Evolutionary conservation across 805 yeast genomes (phyloP).

Genomic region (Hanseniaspora lindneri): DNA sequence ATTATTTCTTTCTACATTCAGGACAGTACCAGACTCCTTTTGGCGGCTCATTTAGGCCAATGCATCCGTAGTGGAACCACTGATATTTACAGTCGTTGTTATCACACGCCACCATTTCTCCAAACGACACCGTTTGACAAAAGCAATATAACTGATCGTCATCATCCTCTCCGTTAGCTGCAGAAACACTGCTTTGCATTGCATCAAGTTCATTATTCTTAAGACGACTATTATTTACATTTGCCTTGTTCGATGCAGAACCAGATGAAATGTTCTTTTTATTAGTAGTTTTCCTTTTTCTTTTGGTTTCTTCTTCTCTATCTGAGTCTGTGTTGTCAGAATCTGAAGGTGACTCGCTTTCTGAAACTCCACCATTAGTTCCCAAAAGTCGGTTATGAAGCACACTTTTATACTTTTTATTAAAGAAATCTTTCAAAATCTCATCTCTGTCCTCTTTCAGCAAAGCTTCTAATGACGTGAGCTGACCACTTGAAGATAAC

Average conservation of each 20-base stretch:
- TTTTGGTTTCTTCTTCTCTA: not conserved
- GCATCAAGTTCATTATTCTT: not conserved
- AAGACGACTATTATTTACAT: not conserved
- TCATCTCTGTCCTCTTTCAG: slow-evolving; percentile 19
- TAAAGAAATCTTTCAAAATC: slow-evolving; percentile 3
- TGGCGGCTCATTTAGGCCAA: slow-evolving; percentile 79
- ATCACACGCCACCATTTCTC: slow-evolving; percentile 95
- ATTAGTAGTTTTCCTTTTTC: not conserved
- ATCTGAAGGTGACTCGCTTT: not conserved
- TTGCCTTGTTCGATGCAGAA: not conserved
- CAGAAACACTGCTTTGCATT: not conserved
- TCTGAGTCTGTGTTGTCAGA: slow-evolving; percentile 4
- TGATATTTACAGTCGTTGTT: slow-evolving; percentile 76
- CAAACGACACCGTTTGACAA: slow-evolving; percentile 88
- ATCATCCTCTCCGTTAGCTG: slow-evolving; percentile 36
- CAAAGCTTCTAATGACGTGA: slow-evolving; percentile 22
- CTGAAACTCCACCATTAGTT: not conserved
- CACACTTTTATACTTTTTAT: slow-evolving; percentile 8
- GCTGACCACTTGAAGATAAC: slow-evolving; percentile 22
- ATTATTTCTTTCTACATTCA: slow-evolving; percentile 42
- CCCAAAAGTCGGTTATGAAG: slow-evolving; percentile 2
- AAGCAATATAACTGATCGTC: slow-evolving; percentile 71
- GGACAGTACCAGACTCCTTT: slow-evolving; percentile 93
- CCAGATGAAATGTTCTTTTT: slow-evolving; percentile 2
- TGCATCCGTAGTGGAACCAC: slow-evolving; percentile 96